Base-by-base conservation (phyloP, 2,329 filamentous ascomycete genomes). In the Verticillium longisporum region DNA sequence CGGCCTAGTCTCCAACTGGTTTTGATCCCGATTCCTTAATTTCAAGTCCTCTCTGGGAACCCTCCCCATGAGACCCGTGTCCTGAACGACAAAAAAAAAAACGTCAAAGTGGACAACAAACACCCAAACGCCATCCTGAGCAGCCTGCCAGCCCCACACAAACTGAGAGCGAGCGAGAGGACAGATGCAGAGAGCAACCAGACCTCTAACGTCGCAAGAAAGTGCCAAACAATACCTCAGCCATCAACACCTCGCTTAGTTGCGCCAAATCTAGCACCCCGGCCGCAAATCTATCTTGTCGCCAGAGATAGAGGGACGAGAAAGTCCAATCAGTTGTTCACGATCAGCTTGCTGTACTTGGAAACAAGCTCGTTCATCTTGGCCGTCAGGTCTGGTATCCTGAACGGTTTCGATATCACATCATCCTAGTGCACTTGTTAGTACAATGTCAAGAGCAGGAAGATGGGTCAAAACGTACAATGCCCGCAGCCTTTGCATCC, bases 371-470 rank as follows among this genome's bases (percentile, higher is more conserved):
- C 81, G 63, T 85, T 80, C 63, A 91, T 88, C 71, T 88, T 88
- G 14, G 85, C 84, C 55, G 90, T 78, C 59, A 91, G 73, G 60
- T 91, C 87, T n/a, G 82, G 82, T 59, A 90, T 87, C n/a, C 86
- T 83, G 70, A 93, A 94, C 3, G 91, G 90, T 70, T 94, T 94
- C 1, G 88, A 88, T 38, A 94, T 89, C 54, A 92, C 85, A 72
- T 88, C 87, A 72, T 92, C 87, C 83, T 87, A 57, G 1, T 57
- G 10, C 7, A 15, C 13, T 21, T 41, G 55, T 65, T 58, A 64
- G 59, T 21, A 13, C 0, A 9, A 11, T 10, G 10, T 6, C 58
- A 21, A 57, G n/a, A 11, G 54, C 15, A 61, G 66, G 57, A 59
- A 13, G 3, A 3, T 36, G 34, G 11, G 26, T 26, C 26, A 26